Percentiles rank a stretch among this genome's conserved stretches.
Evolutionary conservation across 1,284 basidiomycete genomes (phyloP).

Genomic region (Ustilago tritici): DNA sequence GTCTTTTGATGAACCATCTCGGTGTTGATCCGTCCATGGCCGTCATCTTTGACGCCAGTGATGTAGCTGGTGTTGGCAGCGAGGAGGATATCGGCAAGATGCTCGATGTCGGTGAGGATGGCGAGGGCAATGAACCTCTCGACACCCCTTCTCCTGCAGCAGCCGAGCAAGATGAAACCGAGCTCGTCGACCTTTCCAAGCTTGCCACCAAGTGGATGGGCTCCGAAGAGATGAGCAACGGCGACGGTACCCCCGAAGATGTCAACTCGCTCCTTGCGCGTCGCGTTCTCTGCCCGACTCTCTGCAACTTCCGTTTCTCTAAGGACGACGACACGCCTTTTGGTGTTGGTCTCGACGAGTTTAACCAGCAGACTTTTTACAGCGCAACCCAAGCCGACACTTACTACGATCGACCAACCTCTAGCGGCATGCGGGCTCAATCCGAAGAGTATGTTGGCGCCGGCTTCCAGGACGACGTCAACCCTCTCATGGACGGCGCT

Average conservation of each 20-base stretch:
- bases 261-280: constrained; percentile 47
- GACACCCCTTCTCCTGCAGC: constrained; percentile 21
- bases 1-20: constrained; percentile 71
- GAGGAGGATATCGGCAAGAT: constrained; percentile 73
- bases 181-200: constrained; percentile 52
- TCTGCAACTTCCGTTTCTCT: constrained; percentile 61
- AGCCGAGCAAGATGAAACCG: constrained; percentile 26
- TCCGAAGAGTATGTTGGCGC: constrained; percentile 34
- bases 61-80: constrained; percentile 82
- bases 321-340: constrained; percentile 60
- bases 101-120: constrained; percentile 41
- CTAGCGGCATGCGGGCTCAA: constrained; percentile 20
- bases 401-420: constrained; percentile 25
- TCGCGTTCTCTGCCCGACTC: constrained; percentile 58
- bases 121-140: constrained; percentile 17
- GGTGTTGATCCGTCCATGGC: constrained; percentile 85
- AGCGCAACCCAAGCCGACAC: constrained; percentile 29
- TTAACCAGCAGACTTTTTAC: constrained; percentile 46
- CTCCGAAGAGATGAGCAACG: constrained; percentile 27
- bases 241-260: constrained; percentile 16
- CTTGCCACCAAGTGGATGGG: constrained; percentile 54
- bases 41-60: constrained; percentile 96
- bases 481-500: constrained; percentile 24
- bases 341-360: constrained; percentile 51
- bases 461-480: constrained; percentile 28